phyloP scores from a whole-genome alignment of 805 yeast genomes.

The Cephaloascus albidus region DNA sequence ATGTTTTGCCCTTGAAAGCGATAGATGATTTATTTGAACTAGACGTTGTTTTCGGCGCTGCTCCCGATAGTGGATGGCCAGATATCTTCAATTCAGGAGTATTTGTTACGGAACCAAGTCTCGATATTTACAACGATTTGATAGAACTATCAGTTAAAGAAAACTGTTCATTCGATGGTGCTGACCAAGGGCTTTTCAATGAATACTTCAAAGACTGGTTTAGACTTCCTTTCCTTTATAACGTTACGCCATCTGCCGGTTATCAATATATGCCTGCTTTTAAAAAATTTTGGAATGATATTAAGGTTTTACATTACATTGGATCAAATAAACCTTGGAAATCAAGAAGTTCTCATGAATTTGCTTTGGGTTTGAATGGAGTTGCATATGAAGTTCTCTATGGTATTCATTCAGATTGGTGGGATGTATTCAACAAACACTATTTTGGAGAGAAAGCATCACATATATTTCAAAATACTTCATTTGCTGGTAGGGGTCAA shows the following conservation, averaged over 20 bases:
- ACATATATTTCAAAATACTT: background rate
- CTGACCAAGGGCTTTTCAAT: constrained; percentile 86
- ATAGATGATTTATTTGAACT: constrained; percentile 18
- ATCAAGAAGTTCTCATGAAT: constrained; percentile 2
- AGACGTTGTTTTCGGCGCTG: constrained; percentile 29
- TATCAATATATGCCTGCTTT: constrained; percentile 73
- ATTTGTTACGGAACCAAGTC: constrained; percentile 47
- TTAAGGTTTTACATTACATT: constrained; percentile 29
- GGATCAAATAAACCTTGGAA: constrained; percentile 35
- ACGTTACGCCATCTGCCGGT: constrained; percentile 60
- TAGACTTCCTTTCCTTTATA: constrained; percentile 70
- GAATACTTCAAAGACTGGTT: constrained; percentile 67
- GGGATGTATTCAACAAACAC: constrained; percentile 20
- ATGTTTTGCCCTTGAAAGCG: constrained; percentile 33
- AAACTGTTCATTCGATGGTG: constrained; percentile 62
- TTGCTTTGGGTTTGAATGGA: background rate
- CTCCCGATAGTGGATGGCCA: constrained; percentile 88
- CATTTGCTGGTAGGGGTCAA: constrained; percentile 1
- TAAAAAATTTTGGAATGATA: constrained; percentile 31
- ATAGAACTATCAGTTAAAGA: constrained; percentile 12
- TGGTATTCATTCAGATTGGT: background rate
- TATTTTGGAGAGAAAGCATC: constrained; percentile 16
- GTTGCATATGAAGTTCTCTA: background rate
- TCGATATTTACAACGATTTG: constrained; percentile 30
- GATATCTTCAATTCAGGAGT: constrained; percentile 83